These are phyloP conservation scores for Aspergillus bombycis DNA, from an alignment of 2,329 filamentous ascomycete species.

Conservation along the genomic window DNA sequence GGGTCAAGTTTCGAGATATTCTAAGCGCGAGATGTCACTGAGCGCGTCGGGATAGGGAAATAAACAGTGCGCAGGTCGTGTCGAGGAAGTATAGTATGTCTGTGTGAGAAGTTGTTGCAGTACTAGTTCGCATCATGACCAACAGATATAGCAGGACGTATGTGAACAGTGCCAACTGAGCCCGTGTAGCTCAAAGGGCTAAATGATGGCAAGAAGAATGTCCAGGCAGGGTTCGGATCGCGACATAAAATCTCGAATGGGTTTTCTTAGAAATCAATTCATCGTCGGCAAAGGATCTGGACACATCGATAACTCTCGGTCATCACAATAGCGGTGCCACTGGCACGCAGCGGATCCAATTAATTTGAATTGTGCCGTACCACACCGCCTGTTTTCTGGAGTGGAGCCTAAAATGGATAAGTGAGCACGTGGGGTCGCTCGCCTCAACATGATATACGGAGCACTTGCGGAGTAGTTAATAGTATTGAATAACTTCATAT, in stretches of 20 bases:
- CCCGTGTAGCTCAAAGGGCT: conserved; percentile 6
- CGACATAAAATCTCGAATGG: not conserved
- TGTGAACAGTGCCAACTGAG: conserved; percentile 11
- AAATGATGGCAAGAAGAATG: not conserved
- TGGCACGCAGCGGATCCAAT: conserved; percentile 3
- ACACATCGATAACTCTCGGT: not conserved
- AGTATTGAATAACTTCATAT: no score
- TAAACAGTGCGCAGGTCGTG: conserved; percentile 16
- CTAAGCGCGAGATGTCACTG: conserved; percentile 5
- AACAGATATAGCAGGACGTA: conserved; percentile 16
- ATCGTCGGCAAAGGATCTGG: not conserved
- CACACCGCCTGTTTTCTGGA: conserved; percentile 13
- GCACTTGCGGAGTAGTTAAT: not conserved
- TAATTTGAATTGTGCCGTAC: conserved; percentile 10
- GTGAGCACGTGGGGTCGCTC: not conserved
- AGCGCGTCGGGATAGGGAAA: conserved; percentile 3
- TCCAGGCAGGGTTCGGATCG: not conserved
- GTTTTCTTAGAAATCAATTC: not conserved
- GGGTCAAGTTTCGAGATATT: conserved; percentile 2
- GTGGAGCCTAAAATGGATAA: not conserved
- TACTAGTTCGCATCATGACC: conserved; percentile 36
- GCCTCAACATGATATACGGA: not conserved
- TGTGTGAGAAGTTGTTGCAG: conserved; percentile 28
- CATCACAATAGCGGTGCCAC: conserved; percentile 5
- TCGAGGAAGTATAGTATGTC: conserved; percentile 25